phyloP scores from a whole-genome alignment of 2,329 filamentous ascomycete species.

The Diplodia intermedia region DNA sequence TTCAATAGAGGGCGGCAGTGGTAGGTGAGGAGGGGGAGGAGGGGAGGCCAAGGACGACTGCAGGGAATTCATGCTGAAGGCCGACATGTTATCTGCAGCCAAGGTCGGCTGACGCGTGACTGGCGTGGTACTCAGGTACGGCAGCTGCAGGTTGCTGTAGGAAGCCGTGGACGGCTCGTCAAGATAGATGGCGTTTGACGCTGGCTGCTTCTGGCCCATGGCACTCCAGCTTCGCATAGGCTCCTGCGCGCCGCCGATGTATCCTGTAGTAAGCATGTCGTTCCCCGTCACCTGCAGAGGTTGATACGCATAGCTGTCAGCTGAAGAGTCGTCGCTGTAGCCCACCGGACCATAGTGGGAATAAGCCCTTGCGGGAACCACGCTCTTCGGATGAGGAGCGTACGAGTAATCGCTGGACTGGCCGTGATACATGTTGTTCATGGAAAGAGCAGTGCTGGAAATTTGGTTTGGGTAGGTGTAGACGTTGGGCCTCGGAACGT shows the following conservation, averaged over 20 bases:
- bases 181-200: constrained; percentile 18
- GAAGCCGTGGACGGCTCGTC: constrained; percentile 16
- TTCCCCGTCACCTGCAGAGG: constrained; percentile 10
- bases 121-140: constrained; percentile 24
- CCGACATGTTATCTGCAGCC: constrained; percentile 29
- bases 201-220: constrained; percentile 23
- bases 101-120: constrained; percentile 16
- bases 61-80: constrained; percentile 32
- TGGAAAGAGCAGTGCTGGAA: constrained; percentile 7
- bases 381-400: constrained; percentile 2
- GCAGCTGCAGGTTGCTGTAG: constrained; percentile 21
- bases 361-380: constrained; percentile 12
- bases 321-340: constrained; percentile 22
- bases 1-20: constrained; percentile 15
- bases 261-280: not conserved
- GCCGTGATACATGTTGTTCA: constrained; percentile 20
- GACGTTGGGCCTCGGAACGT: not conserved
- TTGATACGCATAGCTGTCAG: constrained; percentile 30
- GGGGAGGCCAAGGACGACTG: constrained; percentile 24
- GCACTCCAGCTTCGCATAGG: constrained; percentile 13
- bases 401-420: constrained; percentile 1
- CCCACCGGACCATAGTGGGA: constrained; percentile 11
- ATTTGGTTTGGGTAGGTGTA: constrained; percentile 13
- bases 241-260: not conserved
- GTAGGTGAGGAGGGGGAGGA: constrained; percentile 6